These are phyloP conservation scores for Phlebopus sp. DNA, from an alignment of 1,284 basidiomycete species.

Conservation along the genomic window DNA sequence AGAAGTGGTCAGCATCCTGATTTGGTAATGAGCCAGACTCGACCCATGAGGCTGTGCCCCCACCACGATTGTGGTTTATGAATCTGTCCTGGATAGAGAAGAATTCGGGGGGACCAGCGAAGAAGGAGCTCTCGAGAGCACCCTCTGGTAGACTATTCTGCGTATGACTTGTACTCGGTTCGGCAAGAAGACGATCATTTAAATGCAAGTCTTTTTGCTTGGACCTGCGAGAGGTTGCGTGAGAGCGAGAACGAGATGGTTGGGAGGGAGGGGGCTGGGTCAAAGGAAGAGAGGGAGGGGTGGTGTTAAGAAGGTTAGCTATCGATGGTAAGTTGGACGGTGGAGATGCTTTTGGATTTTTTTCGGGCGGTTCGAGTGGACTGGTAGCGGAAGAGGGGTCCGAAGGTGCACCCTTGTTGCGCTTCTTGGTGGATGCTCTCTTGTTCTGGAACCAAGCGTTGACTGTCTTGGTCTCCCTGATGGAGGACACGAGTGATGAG, in stretches of 20 bases:
- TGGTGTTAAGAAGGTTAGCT: constrained; percentile 43
- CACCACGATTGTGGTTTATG: constrained; percentile 34
- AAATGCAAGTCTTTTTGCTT: constrained; percentile 34
- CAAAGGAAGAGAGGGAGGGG: constrained; percentile 27
- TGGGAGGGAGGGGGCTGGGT: constrained; percentile 31
- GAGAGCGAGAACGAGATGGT: constrained; percentile 26
- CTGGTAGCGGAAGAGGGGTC: constrained; percentile 9
- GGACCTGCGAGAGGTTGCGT: constrained; percentile 32
- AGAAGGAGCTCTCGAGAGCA: constrained; percentile 30
- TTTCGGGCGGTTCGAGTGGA: constrained; percentile 15
- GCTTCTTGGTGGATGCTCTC: constrained; percentile 76
- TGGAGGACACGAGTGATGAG: constrained; percentile 14
- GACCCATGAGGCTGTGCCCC: constrained; percentile 27
- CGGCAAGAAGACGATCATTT: constrained; percentile 27
- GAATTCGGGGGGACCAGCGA: constrained; percentile 31
- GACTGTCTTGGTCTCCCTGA: constrained; percentile 77
- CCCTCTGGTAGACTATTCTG: constrained; percentile 16
- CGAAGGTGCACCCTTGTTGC: constrained; percentile 39
- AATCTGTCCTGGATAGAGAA: constrained; percentile 31
- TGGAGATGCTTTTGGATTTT: constrained; percentile 21
- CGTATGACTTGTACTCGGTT: constrained; percentile 12
- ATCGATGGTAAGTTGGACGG: constrained; percentile 39
- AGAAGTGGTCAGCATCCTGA: constrained; percentile 24
- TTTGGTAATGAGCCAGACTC: constrained; percentile 27
- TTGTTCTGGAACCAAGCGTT: constrained; percentile 85